These are phyloP conservation scores for Dioscorea dumetorum DNA, from an alignment of 106 monocot genomes.

Conservation along the genomic window DNA sequence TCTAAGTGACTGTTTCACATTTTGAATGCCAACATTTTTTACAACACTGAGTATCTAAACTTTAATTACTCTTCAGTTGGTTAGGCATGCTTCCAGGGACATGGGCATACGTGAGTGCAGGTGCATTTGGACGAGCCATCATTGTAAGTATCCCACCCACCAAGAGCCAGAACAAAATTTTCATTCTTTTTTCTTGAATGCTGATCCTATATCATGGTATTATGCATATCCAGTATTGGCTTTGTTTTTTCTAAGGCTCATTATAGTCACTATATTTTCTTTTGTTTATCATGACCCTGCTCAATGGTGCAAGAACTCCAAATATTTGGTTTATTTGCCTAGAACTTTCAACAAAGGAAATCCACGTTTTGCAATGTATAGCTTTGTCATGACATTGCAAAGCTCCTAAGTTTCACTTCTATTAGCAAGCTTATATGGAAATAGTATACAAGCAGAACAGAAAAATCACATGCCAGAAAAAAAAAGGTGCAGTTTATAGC, in stretches of 20 bases:
- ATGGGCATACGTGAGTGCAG: slow-evolving; percentile 86
- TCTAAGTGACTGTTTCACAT: too few species aligned
- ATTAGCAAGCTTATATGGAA: neutral
- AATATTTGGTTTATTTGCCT: too few species aligned
- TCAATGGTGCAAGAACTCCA: neutral
- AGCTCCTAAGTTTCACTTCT: neutral
- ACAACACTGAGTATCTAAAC: too few species aligned
- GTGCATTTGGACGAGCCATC: slow-evolving; percentile 75
- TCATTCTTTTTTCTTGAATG: neutral
- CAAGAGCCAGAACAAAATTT: neutral
- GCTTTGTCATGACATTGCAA: neutral
- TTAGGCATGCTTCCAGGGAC: slow-evolving; percentile 88
- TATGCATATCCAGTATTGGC: too few species aligned
- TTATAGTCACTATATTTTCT: neutral
- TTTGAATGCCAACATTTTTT: too few species aligned
- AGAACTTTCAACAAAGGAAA: neutral
- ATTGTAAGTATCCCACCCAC: slow-evolving; percentile 37
- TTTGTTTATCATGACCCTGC: neutral
- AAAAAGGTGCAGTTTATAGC: too few species aligned
- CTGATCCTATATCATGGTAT: neutral
- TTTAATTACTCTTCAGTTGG: slow-evolving; percentile 38
- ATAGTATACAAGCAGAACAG: too few species aligned
- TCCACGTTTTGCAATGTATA: neutral
- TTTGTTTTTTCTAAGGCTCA: neutral
- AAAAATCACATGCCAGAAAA: too few species aligned